A percentile compares a stretch with the other conserved stretches of the same genome.
Evolutionary conservation across 2,329 filamentous ascomycete species (phyloP).

Genomic region (Metarhizium humberi): DNA sequence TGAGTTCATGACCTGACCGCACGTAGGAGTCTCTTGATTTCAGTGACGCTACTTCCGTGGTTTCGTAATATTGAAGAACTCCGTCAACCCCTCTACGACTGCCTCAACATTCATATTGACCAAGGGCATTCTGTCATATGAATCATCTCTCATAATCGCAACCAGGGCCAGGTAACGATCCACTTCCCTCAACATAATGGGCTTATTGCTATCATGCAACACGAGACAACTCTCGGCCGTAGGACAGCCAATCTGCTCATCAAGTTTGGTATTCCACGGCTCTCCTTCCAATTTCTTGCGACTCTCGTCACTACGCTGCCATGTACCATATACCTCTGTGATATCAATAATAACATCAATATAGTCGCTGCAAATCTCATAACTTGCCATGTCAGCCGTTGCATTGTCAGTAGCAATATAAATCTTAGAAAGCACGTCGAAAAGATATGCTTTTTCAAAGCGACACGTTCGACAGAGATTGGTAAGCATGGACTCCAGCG

Average conservation of each 20-base stretch:
- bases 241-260: constrained; percentile 56
- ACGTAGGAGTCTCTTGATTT: not conserved
- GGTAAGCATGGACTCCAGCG: constrained; percentile 87
- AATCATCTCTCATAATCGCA: constrained; percentile 79
- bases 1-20: too few relatives aligned
- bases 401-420: constrained; percentile 95
- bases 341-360: constrained; percentile 98
- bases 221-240: constrained; percentile 62
- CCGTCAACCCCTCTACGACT: constrained; percentile 66
- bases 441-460: constrained; percentile 96
- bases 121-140: constrained; percentile 72
- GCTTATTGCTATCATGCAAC: constrained; percentile 52
- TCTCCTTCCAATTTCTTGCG: constrained; percentile 47
- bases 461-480: constrained; percentile 87
- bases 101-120: constrained; percentile 84
- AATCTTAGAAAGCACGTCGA: constrained; percentile 95
- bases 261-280: constrained; percentile 51
- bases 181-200: constrained; percentile 60
- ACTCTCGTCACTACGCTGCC: constrained; percentile 47
- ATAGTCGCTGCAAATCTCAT: constrained; percentile 97
- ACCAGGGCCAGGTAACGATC: constrained; percentile 71
- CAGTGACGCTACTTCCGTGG: constrained; percentile 29
- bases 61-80: constrained; percentile 70
- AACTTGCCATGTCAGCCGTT: constrained; percentile 88
- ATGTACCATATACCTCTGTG: constrained; percentile 85